A percentile compares a stretch with the other conserved stretches of the same genome.
Evolutionary conservation across 257 asterid genomes (phyloP).

Genomic region (Jaltomata sinuosa): DNA sequence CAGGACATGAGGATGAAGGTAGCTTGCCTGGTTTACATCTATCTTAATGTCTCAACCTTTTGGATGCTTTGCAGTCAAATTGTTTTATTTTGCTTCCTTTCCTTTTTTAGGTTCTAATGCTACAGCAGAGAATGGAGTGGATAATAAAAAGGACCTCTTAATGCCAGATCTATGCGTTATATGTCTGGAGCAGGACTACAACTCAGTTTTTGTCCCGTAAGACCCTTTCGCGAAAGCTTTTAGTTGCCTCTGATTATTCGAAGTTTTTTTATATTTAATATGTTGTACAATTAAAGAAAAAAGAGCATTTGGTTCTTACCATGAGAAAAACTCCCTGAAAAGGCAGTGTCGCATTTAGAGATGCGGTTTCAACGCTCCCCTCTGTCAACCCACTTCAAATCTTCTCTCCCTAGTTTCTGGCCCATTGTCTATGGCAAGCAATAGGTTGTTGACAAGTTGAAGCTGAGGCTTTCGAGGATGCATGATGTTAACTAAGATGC

Average conservation of each 20-base stretch:
- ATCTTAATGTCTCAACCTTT: not conserved
- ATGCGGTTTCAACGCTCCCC: not conserved
- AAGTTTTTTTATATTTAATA: too few species aligned
- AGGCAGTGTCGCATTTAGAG: not conserved
- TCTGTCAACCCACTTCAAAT: not conserved
- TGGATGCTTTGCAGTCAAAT: constrained; percentile 1
- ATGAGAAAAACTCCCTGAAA: not conserved
- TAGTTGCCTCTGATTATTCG: not conserved
- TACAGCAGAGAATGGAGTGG: constrained; percentile 45
- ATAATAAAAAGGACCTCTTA: constrained; percentile 38
- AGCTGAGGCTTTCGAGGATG: too few species aligned
- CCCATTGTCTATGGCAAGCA: not conserved
- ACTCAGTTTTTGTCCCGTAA: constrained; percentile 95
- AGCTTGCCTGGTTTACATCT: constrained; percentile 1
- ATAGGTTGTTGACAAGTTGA: not conserved
- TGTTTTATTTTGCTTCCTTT: not conserved
- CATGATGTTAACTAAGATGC: not conserved
- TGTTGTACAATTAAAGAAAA: not conserved
- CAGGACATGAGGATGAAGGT: constrained; percentile 73
- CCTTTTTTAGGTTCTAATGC: constrained; percentile 36
- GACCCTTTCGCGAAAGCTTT: constrained; percentile 16
- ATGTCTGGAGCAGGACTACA: constrained; percentile 93
- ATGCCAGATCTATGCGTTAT: constrained; percentile 91
- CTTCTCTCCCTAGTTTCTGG: not conserved
- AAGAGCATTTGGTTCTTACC: not conserved